Evolutionary conservation across 2,329 filamentous ascomycete species (phyloP).

Genomic region (Colletotrichum sp.): DNA sequence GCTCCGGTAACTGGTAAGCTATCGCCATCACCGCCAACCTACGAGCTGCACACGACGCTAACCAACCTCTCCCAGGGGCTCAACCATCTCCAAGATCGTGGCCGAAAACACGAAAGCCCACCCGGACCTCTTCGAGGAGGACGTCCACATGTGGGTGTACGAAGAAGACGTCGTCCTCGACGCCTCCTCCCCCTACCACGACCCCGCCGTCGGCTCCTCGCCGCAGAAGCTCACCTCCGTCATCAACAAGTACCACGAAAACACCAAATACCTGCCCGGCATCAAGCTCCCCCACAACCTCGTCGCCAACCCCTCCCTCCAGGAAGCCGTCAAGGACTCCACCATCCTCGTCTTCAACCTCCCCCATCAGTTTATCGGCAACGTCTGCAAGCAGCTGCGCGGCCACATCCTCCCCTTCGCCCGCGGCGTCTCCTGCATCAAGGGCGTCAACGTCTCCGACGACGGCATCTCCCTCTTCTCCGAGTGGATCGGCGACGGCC

Average conservation of each 20-base stretch:
- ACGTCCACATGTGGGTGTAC: slow-evolving; percentile 99
- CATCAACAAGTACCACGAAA: slow-evolving; percentile 94
- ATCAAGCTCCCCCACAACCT: slow-evolving; percentile 84
- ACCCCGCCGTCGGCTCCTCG: slow-evolving; percentile 63
- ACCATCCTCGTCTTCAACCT: slow-evolving; percentile 96
- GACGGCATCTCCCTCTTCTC: slow-evolving; percentile 89
- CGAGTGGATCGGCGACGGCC: slow-evolving; percentile 87
- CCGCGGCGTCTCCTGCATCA: slow-evolving; percentile 95
- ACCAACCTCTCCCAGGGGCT: slow-evolving; percentile 68
- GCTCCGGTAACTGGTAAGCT: slow-evolving; percentile 91
- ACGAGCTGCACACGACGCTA: background rate
- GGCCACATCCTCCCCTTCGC: slow-evolving; percentile 92
- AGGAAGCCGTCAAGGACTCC: slow-evolving; percentile 81
- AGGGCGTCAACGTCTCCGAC: slow-evolving; percentile 92
- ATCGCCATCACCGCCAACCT: background rate
- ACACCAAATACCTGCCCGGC: slow-evolving; percentile 95
- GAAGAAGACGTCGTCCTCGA: slow-evolving; percentile 86
- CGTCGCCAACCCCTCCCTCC: slow-evolving; percentile 80
- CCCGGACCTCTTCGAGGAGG: slow-evolving; percentile 80
- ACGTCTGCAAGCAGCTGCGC: slow-evolving; percentile 81
- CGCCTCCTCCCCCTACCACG: slow-evolving; percentile 75
- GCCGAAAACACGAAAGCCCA: slow-evolving; percentile 87
- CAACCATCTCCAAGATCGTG: slow-evolving; percentile 95
- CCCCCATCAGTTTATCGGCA: slow-evolving; percentile 93
- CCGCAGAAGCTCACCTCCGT: slow-evolving; percentile 87